phyloP scores from a whole-genome alignment of 495 filamentous ascomycete species.

The Penicillium salamii region DNA sequence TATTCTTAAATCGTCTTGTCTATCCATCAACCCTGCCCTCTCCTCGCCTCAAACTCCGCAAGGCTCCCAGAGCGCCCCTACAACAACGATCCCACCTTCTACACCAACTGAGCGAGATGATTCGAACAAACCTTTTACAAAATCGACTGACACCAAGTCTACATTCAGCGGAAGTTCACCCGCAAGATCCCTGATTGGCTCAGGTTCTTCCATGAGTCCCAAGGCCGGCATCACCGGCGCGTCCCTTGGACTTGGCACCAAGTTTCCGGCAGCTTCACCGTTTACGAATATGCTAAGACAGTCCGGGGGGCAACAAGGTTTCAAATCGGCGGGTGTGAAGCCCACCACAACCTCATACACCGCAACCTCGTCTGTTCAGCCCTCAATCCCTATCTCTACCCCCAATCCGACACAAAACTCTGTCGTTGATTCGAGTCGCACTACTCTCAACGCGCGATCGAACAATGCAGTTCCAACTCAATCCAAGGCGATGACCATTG shows the following conservation, averaged over 20 bases:
- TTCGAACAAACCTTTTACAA: not conserved
- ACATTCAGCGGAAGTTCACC: not conserved
- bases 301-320: not conserved
- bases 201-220: not conserved
- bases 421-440: not conserved
- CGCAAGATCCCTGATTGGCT: not conserved
- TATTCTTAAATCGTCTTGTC: conserved; percentile 13
- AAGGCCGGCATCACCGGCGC: not conserved
- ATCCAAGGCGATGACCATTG: not conserved
- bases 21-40: conserved; percentile 8
- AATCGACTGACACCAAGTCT: not conserved
- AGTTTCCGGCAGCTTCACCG: not conserved
- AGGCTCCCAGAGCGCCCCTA: not conserved
- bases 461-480: not conserved
- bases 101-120: not conserved
- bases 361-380: not conserved
- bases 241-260: not conserved
- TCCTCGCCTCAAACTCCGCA: not conserved
- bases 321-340: not conserved
- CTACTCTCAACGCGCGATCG: not conserved
- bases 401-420: not conserved
- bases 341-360: not conserved
- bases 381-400: not conserved
- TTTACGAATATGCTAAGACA: not conserved
- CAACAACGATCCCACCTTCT: not conserved